Evolutionary conservation across 73 alveolate genomes (phyloP).

Genomic region (Effrenium voratum): DNA sequence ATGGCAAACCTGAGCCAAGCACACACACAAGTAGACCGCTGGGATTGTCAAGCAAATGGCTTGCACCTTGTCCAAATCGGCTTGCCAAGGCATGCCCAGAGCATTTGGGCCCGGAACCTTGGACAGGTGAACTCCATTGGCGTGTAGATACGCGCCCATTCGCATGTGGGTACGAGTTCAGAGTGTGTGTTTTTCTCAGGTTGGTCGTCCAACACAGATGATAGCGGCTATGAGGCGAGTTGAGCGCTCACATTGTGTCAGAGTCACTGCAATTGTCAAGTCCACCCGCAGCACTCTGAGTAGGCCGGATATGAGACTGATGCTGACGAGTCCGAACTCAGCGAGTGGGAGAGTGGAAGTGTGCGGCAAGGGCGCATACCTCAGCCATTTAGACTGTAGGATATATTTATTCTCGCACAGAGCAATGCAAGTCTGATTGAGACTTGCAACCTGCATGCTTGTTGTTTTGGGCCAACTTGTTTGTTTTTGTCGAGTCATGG

Average conservation of each 20-base stretch:
- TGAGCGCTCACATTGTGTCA: neutral
- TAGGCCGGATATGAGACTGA: constrained; percentile 92
- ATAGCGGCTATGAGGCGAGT: constrained; percentile 90
- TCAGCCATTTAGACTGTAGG: neutral
- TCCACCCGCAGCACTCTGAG: neutral
- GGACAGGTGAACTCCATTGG: too few relatives aligned
- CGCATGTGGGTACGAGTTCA: neutral
- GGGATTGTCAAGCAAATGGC: too few relatives aligned
- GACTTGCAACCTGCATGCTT: neutral
- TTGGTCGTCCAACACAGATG: constrained; percentile 88
- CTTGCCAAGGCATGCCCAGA: constrained; percentile 42
- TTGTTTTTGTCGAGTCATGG: neutral
- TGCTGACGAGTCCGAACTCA: constrained; percentile 84
- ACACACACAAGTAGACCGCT: too few relatives aligned
- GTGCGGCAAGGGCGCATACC: constrained; percentile 65
- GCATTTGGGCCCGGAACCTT: constrained; percentile 46
- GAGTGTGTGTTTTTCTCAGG: neutral
- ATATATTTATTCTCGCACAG: neutral
- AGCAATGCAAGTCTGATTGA: neutral
- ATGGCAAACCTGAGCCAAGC: neutral
- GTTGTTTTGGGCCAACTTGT: neutral
- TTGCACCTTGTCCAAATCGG: too few relatives aligned
- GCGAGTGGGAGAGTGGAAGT: constrained; percentile 94
- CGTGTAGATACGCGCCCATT: neutral
- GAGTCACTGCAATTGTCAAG: neutral